phyloP scores from a whole-genome alignment of 495 filamentous ascomycete genomes.

The Lasiosphaeria ovina region DNA sequence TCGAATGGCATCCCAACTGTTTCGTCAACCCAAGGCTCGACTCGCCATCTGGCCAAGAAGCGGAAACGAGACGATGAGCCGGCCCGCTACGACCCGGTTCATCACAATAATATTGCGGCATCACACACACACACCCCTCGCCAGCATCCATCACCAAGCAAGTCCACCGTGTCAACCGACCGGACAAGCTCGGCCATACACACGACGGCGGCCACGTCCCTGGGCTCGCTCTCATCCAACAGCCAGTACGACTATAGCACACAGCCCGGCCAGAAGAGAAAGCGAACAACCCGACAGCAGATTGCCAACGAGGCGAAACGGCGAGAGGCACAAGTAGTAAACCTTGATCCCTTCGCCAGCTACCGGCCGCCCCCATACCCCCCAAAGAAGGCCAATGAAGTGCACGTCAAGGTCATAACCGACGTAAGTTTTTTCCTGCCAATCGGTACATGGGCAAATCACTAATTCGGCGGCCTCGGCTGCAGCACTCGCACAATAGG shows the following conservation, averaged over 20 bases:
- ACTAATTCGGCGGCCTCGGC: slow-evolving; percentile 6
- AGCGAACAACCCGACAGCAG: slow-evolving; percentile 74
- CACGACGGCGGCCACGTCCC: slow-evolving; percentile 87
- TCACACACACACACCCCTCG: slow-evolving; percentile 68
- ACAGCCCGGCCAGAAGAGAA: slow-evolving; percentile 74
- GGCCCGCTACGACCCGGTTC: slow-evolving; percentile 46
- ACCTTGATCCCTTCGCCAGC: slow-evolving; percentile 67
- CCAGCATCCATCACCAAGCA: slow-evolving; percentile 44
- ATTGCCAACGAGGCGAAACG: slow-evolving; percentile 77
- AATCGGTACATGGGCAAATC: slow-evolving; percentile 2
- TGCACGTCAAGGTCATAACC: slow-evolving; percentile 73
- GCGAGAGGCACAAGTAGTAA: slow-evolving; percentile 59
- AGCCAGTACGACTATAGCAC: slow-evolving; percentile 59
- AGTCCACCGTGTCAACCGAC: slow-evolving; percentile 74
- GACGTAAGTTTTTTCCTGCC: slow-evolving; percentile 66
- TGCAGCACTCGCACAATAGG: slow-evolving; percentile 52
- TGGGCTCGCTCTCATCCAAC: slow-evolving; percentile 66
- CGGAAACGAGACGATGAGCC: slow-evolving; percentile 46
- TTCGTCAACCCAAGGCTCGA: slow-evolving; percentile 14
- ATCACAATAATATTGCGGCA: slow-evolving; percentile 49
- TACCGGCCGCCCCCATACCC: slow-evolving; percentile 86
- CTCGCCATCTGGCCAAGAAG: slow-evolving; percentile 46
- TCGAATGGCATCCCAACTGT: slow-evolving; percentile 20
- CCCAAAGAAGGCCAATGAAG: slow-evolving; percentile 87
- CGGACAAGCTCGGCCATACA: slow-evolving; percentile 79